phyloP scores from a whole-genome alignment of 805 yeast genomes.

The Millerago galiae region DNA sequence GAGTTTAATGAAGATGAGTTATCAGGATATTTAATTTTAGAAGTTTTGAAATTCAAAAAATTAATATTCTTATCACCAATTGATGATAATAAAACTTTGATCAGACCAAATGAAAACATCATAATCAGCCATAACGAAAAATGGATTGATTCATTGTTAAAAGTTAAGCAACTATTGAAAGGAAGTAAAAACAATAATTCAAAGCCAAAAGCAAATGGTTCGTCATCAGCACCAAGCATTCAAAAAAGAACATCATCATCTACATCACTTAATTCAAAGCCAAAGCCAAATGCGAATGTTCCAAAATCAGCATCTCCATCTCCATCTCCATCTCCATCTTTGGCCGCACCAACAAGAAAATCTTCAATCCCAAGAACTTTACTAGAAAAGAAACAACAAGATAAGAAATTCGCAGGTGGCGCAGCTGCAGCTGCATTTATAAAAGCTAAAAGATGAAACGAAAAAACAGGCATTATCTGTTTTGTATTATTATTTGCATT shows the following conservation, averaged over 20 bases:
- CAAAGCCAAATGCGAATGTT: no score
- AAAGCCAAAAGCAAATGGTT: background rate
- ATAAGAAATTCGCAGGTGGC: slow-evolving; percentile 26
- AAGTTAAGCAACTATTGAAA: slow-evolving; percentile 53
- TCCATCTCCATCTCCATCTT: background rate
- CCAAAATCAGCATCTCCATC: background rate
- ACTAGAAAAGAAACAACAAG: slow-evolving; percentile 16
- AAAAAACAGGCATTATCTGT: no score
- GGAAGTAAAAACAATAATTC: slow-evolving; percentile 8
- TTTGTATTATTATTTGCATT: background rate
- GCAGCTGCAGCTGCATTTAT: slow-evolving; percentile 29
- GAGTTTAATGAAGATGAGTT: slow-evolving; percentile 55
- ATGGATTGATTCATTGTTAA: slow-evolving; percentile 67
- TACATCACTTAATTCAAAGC: background rate
- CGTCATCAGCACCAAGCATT: background rate
- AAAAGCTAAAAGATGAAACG: slow-evolving; percentile 12
- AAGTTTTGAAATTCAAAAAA: slow-evolving; percentile 49
- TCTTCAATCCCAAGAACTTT: slow-evolving; percentile 9
- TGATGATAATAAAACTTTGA: background rate
- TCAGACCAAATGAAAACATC: background rate
- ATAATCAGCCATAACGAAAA: slow-evolving; percentile 40
- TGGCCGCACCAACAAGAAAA: background rate
- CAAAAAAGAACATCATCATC: background rate
- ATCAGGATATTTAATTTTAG: slow-evolving; percentile 60
- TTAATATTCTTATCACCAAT: slow-evolving; percentile 49